Conservation (phyloP, 2,329 filamentous ascomycete species). For the Alternaria sp. region DNA sequence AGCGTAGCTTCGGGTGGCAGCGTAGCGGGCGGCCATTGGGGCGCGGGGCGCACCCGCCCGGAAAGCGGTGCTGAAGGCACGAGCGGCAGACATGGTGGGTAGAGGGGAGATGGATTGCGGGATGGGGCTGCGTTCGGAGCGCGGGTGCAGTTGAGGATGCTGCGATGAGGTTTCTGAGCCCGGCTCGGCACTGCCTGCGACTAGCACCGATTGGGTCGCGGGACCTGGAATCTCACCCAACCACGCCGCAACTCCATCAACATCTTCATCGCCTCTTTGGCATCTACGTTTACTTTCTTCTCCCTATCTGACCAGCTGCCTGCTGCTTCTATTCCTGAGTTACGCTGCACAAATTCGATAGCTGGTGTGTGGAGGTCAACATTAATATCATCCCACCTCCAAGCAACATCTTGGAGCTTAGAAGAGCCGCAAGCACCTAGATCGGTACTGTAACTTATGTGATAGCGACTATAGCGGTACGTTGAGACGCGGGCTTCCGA, state of each 20-base stretch:
- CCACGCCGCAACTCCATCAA: background rate
- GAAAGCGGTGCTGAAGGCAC: slow-evolving; percentile 63
- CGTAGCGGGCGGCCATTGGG: slow-evolving; percentile 64
- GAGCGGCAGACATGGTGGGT: slow-evolving; percentile 62
- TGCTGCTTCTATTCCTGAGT: background rate
- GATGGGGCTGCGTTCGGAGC: slow-evolving; percentile 33
- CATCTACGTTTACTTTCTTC: background rate
- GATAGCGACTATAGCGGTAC: background rate
- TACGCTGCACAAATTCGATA: background rate
- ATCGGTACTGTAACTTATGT: no score
- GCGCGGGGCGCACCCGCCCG: slow-evolving; percentile 63
- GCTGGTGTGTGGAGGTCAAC: background rate
- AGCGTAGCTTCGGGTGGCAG: slow-evolving; percentile 79
- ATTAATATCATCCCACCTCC: background rate
- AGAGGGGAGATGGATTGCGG: slow-evolving; percentile 46
- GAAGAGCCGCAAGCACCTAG: background rate
- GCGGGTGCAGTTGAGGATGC: slow-evolving; percentile 26
- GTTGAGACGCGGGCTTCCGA: background rate
- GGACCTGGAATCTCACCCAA: background rate
- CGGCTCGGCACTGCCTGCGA: slow-evolving; percentile 22
- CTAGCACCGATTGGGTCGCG: slow-evolving; percentile 21
- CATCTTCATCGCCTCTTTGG: background rate
- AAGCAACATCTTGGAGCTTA: background rate
- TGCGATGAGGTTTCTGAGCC: slow-evolving; percentile 32
- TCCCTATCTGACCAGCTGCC: accelerated